Percentiles rank a stretch among this genome's conserved stretches.
Evolutionary conservation across 306 rosid species (phyloP).

Genomic region (Prinsepia uniflora): DNA sequence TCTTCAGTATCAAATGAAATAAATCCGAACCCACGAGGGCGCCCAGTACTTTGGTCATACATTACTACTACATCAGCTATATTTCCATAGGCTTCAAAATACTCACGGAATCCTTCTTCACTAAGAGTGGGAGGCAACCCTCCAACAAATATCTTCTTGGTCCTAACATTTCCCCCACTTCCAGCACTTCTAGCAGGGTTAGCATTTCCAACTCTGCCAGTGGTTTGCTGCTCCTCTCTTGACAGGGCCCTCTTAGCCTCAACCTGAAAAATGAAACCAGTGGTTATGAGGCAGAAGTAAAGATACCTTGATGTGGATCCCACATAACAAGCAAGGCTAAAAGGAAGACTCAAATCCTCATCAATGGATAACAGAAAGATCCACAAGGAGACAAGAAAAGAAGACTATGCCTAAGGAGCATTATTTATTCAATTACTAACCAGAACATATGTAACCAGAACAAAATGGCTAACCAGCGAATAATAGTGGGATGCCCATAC

Average conservation of each 20-base stretch:
- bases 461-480: neutral
- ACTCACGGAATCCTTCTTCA: constrained; percentile 84
- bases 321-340: neutral
- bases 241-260: constrained; percentile 97
- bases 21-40: constrained; percentile 97
- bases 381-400: neutral
- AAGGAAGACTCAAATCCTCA: neutral
- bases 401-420: neutral
- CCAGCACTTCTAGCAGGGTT: constrained; percentile 60
- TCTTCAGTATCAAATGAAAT: constrained; percentile 91
- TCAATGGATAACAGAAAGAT: neutral
- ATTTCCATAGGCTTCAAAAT: constrained; percentile 78
- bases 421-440: neutral
- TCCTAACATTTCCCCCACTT: constrained; percentile 76
- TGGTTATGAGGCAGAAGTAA: neutral
- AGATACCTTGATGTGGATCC: neutral
- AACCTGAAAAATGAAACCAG: constrained; percentile 59
- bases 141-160: constrained; percentile 96
- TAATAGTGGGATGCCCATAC: neutral
- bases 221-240: constrained; percentile 92
- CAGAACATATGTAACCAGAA: neutral
- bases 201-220: constrained; percentile 67
- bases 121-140: constrained; percentile 86
- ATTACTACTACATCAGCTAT: constrained; percentile 96
- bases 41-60: constrained; percentile 96